These are phyloP conservation scores for Tricholomella constricta DNA, from an alignment of 768 basidiomycete species.

Conservation along the genomic window DNA sequence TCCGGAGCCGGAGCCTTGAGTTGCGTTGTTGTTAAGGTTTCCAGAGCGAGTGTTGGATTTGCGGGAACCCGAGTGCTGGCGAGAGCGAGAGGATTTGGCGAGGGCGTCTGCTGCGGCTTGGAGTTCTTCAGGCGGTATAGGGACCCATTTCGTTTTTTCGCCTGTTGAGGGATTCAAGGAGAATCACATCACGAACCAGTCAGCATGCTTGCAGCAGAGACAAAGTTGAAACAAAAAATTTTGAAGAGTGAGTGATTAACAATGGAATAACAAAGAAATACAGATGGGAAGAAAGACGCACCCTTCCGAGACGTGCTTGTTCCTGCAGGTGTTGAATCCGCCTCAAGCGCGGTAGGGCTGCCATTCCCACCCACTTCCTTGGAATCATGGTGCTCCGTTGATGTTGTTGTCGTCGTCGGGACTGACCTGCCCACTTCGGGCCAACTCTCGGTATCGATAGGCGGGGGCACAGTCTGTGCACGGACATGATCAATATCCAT, in stretches of 20 bases:
- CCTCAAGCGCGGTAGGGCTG: not conserved
- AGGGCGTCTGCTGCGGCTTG: slow-evolving; percentile 52
- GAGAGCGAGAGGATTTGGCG: slow-evolving; percentile 10
- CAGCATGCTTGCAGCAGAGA: slow-evolving; percentile 2
- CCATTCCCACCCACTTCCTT: slow-evolving; percentile 13
- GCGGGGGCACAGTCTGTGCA: slow-evolving; percentile 26
- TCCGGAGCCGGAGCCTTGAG: slow-evolving; percentile 8
- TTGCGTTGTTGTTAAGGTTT: not conserved
- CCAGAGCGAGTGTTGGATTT: slow-evolving; percentile 12
- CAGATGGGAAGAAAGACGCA: slow-evolving; percentile 17
- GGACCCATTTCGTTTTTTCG: slow-evolving; percentile 64
- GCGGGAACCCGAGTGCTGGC: slow-evolving; percentile 25
- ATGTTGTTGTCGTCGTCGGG: not conserved
- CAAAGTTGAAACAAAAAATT: not conserved
- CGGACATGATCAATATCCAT: slow-evolving; percentile 21
- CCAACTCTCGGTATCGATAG: slow-evolving; percentile 43
- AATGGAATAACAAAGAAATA: not conserved
- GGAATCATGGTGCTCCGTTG: slow-evolving; percentile 8
- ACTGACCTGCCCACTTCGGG: slow-evolving; percentile 45
- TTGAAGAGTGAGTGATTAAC: not conserved
- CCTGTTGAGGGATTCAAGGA: slow-evolving; percentile 33
- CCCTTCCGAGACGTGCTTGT: slow-evolving; percentile 24
- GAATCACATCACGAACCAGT: slow-evolving; percentile 3
- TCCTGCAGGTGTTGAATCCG: not conserved
- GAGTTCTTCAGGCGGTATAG: slow-evolving; percentile 57